phyloP scores from a whole-genome alignment of 164 flowering plant genomes.

The Pachysandra terminalis region DNA sequence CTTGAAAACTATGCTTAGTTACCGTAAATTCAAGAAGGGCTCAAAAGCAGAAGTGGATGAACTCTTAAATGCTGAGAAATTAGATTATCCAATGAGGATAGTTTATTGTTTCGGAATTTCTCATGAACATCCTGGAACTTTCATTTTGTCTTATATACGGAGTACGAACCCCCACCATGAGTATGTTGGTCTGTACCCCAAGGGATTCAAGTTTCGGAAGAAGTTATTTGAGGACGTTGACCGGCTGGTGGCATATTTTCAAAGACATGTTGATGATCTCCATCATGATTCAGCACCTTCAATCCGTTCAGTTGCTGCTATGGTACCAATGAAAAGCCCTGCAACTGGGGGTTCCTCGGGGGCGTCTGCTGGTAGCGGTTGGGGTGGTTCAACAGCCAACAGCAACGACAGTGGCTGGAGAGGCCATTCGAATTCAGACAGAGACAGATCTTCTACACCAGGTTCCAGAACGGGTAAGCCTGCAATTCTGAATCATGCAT shows the following conservation, averaged over 20 bases:
- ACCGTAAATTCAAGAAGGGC: slow-evolving; percentile 84
- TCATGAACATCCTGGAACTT: slow-evolving; percentile 95
- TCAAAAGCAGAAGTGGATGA: slow-evolving; percentile 90
- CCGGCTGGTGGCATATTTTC: slow-evolving; percentile 86
- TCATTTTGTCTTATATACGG: slow-evolving; percentile 78
- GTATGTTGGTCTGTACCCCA: slow-evolving; percentile 81
- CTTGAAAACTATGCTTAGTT: slow-evolving; percentile 77
- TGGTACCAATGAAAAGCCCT: slow-evolving; percentile 93
- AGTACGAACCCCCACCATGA: slow-evolving; percentile 92
- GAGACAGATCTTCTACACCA: slow-evolving; percentile 62
- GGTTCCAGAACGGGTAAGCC: too few relatives aligned
- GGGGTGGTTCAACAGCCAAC: slow-evolving; percentile 50
- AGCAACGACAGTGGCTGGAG: slow-evolving; percentile 58
- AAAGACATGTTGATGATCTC: slow-evolving; percentile 83
- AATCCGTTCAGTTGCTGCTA: slow-evolving; percentile 82
- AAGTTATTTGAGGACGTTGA: slow-evolving; percentile 85
- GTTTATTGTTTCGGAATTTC: slow-evolving; percentile 90
- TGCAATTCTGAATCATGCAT: too few relatives aligned
- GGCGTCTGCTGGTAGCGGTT: slow-evolving; percentile 36
- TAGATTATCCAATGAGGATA: slow-evolving; percentile 86
- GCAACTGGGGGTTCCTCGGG: slow-evolving; percentile 70
- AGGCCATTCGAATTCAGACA: slow-evolving; percentile 45
- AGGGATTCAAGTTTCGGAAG: slow-evolving; percentile 85
- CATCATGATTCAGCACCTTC: slow-evolving; percentile 57
- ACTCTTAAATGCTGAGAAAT: slow-evolving; percentile 46